Conservation (phyloP, 805 yeast genomes). For the Cyberlindnera petersonii region DNA sequence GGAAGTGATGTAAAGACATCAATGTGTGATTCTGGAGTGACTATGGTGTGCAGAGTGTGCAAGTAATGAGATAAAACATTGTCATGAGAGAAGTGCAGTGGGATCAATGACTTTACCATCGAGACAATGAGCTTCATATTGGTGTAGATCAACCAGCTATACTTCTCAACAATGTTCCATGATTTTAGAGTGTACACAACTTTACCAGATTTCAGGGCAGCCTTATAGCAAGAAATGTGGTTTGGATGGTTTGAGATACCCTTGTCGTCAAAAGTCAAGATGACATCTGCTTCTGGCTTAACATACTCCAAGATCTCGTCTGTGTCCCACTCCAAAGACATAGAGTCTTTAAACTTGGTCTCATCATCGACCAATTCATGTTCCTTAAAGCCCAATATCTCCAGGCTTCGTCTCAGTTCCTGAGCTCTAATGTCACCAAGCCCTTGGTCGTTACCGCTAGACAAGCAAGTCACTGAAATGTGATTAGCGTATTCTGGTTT, state of each 20-base stretch:
- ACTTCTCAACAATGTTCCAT: conserved; percentile 39
- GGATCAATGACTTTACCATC: neutral
- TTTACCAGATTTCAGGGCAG: conserved; percentile 26
- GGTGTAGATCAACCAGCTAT: conserved; percentile 37
- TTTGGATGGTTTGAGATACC: conserved; percentile 92
- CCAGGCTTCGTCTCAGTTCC: conserved; percentile 58
- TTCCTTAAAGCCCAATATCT: conserved; percentile 45
- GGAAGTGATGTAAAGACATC: conserved; percentile 34
- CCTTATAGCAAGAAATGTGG: conserved; percentile 62
- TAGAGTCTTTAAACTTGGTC: conserved; percentile 59
- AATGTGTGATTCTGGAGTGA: neutral
- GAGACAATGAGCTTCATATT: conserved; percentile 7
- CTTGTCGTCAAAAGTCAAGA: conserved; percentile 73
- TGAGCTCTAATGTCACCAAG: conserved; percentile 57
- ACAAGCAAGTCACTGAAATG: conserved; percentile 62
- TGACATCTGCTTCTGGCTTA: conserved; percentile 30
- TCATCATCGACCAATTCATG: conserved; percentile 44
- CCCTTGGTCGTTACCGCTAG: conserved; percentile 74
- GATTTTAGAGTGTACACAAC: conserved; percentile 30
- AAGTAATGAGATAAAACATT: neutral
- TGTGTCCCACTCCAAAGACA: conserved; percentile 61
- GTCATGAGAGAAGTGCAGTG: neutral
- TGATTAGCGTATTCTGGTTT: conserved; percentile 45
- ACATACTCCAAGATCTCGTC: conserved; percentile 39
- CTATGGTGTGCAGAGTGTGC: neutral